Evolutionary conservation across 345 rosid species (phyloP), one percentile per base, ranked within the genome.

Genomic region (Turnera subulata): DNA sequence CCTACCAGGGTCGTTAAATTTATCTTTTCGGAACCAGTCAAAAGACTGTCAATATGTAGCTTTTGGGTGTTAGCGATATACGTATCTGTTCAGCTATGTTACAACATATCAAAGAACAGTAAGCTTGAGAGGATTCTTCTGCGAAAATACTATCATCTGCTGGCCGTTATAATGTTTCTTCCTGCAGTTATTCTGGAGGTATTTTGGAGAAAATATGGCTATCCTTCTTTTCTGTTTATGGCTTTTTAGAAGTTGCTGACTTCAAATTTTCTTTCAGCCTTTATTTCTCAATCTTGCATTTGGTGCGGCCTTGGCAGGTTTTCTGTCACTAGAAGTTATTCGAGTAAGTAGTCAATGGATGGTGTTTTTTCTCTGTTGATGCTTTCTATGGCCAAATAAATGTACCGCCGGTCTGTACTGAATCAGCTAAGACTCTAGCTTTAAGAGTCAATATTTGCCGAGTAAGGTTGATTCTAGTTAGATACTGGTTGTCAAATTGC

Each of bases 121-220:
- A 93, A 78, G 73, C 76, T 83, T 26, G 96, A 89, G 79, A 81
- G 99, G 80, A 93, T 89, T 75, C 95, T 93, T 78, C 99, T 93
- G 43, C 83, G 95, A 46, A 93, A 89, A 58, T 93, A 93, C 68
- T 93, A 89, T 74, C 99, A 93, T 72, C 83, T 93, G 70, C 73
- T 87, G 89, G 99, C 99, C 61, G 99, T 93, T 69, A 71, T 81
- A 64, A 84, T 93, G 95, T 93, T 93, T 78, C 73, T 89, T 60
- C 97, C 97, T 0, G 97, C 99, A 68, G 90, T 87, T 63, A 78
- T 93, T 58, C 89, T 82, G 66, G 97, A 89, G 99, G 99, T 93
- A 65, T 81, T 29, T 53, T 68, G 48, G 50, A 35, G 38, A 53
- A 50, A 20, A 52, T 21, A 45, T 52, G 6, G 19, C 50, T 62